Evolutionary conservation across 805 yeast species (phyloP).

Genomic region (Zygoascus ofunaensis): DNA sequence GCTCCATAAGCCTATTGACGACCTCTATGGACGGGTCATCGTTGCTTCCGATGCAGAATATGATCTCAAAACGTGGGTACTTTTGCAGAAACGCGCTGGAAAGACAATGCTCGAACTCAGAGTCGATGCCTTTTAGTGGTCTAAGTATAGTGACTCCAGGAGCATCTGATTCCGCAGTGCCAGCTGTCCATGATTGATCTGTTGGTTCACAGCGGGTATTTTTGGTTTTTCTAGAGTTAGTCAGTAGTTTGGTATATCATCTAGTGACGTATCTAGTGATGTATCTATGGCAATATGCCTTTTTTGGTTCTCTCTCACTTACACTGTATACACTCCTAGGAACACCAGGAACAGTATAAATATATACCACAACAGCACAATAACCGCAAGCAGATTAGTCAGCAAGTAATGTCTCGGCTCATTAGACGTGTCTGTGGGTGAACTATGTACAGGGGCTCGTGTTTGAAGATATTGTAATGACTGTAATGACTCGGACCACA

Average conservation of each 20-base stretch:
- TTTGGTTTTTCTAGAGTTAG: not conserved
- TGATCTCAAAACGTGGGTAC: conserved; percentile 62
- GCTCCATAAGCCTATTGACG: conserved; percentile 39
- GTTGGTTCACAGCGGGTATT: not conserved
- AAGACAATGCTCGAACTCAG: conserved; percentile 60
- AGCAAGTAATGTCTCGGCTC: not conserved
- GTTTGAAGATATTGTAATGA: too few relatives aligned
- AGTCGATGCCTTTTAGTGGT: conserved; percentile 78
- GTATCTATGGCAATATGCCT: too few relatives aligned
- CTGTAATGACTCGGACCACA: too few relatives aligned
- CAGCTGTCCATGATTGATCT: too few relatives aligned
- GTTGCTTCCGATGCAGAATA: conserved; percentile 63
- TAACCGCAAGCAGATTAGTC: conserved; percentile 4
- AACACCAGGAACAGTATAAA: conserved; percentile 8
- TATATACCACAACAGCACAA: conserved; percentile 11
- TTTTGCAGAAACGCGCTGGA: conserved; percentile 59
- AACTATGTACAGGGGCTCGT: not conserved
- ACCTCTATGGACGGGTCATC: conserved; percentile 58
- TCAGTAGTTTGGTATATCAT: too few relatives aligned
- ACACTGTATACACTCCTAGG: conserved; percentile 8
- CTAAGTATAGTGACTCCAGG: conserved; percentile 67
- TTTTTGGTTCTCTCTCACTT: not conserved
- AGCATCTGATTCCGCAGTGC: not conserved
- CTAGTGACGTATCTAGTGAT: too few relatives aligned
- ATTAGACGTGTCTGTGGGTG: not conserved